A percentile compares a stretch with the other conserved stretches of the same genome.
phyloP scores from a whole-genome alignment of 768 basidiomycete species.

The Cystofilobasidium capitatum region DNA sequence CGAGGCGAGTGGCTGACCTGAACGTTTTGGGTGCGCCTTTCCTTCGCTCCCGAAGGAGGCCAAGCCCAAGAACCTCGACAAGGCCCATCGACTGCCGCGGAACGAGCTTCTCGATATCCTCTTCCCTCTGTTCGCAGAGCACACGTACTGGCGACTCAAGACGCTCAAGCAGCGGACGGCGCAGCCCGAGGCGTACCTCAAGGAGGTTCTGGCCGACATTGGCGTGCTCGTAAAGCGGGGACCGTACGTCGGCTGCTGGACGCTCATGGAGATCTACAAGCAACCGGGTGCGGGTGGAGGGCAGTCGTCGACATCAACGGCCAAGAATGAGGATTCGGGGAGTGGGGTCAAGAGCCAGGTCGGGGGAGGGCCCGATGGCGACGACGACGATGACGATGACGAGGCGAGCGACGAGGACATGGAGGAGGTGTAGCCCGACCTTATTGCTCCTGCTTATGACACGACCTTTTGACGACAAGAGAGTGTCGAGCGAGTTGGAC shows the following conservation, averaged over 20 bases:
- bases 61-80: constrained; percentile 45
- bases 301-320: background rate
- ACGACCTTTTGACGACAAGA: too few species aligned
- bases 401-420: constrained; percentile 46
- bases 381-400: constrained; percentile 44
- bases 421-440: constrained; percentile 41
- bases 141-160: constrained; percentile 72
- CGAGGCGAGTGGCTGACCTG: constrained; percentile 7
- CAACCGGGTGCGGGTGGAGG: constrained; percentile 37
- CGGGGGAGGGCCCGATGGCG: constrained; percentile 25
- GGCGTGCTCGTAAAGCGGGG: constrained; percentile 68
- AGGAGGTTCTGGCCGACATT: constrained; percentile 68
- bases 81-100: constrained; percentile 81
- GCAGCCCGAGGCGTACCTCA: constrained; percentile 78
- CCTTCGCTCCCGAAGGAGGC: constrained; percentile 2
- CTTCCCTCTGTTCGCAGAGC: constrained; percentile 66
- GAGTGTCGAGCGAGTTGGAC: too few species aligned
- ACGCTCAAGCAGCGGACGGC: constrained; percentile 66
- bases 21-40: background rate
- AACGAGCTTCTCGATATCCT: constrained; percentile 78
- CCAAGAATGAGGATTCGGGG: background rate
- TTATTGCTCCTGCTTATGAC: background rate
- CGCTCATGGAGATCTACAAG: constrained; percentile 64
- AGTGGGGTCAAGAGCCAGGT: background rate
- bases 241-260: constrained; percentile 70